A percentile compares a stretch with the other conserved stretches of the same genome.
Evolutionary conservation across 1,284 basidiomycete genomes (phyloP).

Genomic region (Tilletia setariae): DNA sequence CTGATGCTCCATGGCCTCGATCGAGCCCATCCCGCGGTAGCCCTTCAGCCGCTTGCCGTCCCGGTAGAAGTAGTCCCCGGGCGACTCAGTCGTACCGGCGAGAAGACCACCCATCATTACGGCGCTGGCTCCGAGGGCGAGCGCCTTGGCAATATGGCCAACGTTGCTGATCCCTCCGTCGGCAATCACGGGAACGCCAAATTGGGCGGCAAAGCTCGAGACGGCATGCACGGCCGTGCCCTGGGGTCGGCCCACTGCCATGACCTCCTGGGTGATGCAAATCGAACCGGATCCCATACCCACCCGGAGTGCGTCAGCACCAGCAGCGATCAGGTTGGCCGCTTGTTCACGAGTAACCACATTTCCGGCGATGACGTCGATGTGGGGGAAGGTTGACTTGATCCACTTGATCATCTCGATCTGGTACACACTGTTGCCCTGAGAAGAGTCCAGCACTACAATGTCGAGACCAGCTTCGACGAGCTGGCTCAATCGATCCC

Average conservation of each 20-base stretch:
- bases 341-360: constrained; percentile 98
- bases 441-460: constrained; percentile 89
- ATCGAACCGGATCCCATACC: constrained; percentile 99
- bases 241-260: constrained; percentile 98
- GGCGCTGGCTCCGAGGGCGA: constrained; percentile 85
- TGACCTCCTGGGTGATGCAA: constrained; percentile 99
- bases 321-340: constrained; percentile 85
- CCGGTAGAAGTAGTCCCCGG: constrained; percentile 98
- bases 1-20: constrained; percentile 54
- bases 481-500: constrained; percentile 77
- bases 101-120: constrained; percentile 99
- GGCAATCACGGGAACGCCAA: constrained; percentile 96
- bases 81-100: constrained; percentile 93
- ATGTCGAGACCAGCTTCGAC: constrained; percentile 94
- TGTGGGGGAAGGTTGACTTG: constrained; percentile 68
- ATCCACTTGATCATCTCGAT: constrained; percentile 94
- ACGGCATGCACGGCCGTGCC: constrained; percentile 94
- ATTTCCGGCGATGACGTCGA: constrained; percentile 93
- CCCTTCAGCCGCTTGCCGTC: constrained; percentile 98
- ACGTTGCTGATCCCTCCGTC: constrained; percentile 95
- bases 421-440: constrained; percentile 92
- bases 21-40: constrained; percentile 95
- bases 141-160: constrained; percentile 95
- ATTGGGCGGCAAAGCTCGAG: constrained; percentile 84
- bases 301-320: constrained; percentile 87